Evolutionary conservation across 805 yeast genomes (phyloP).

Genomic region (Candida parachauliodes): DNA sequence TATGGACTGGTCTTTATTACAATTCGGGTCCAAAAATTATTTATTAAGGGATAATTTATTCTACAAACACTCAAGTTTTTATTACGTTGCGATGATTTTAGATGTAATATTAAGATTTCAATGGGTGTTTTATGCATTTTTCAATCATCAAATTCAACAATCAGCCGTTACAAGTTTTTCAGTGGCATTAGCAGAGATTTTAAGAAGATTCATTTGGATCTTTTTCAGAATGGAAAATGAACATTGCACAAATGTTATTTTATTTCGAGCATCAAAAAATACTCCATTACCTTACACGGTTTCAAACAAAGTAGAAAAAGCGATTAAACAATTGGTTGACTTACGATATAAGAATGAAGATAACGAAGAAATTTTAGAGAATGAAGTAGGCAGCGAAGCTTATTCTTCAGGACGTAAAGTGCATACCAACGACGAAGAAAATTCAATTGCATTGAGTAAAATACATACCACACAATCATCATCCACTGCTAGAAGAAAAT

Average conservation of each 20-base stretch:
- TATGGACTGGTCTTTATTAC: constrained; percentile 94
- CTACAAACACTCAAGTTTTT: constrained; percentile 48
- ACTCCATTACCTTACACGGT: constrained; percentile 76
- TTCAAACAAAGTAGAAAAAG: constrained; percentile 29
- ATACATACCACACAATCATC: constrained; percentile 2
- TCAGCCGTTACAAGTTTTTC: constrained; percentile 82
- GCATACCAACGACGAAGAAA: constrained; percentile 4
- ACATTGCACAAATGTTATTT: constrained; percentile 83
- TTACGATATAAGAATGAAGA: constrained; percentile 20
- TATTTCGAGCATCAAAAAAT: constrained; percentile 85
- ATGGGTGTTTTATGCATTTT: constrained; percentile 88
- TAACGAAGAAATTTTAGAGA: neutral
- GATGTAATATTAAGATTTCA: constrained; percentile 80
- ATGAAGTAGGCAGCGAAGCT: neutral
- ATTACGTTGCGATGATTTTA: constrained; percentile 66
- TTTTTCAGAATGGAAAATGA: constrained; percentile 94
- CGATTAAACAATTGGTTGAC: constrained; percentile 34
- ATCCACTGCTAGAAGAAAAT: constrained; percentile 18
- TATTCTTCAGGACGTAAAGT: constrained; percentile 6
- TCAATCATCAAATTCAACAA: constrained; percentile 74
- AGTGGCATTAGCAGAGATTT: constrained; percentile 76
- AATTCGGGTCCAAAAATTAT: constrained; percentile 52
- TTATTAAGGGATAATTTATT: constrained; percentile 71
- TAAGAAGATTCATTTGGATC: constrained; percentile 86
- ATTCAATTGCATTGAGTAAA: constrained; percentile 11